phyloP scores from a whole-genome alignment of 768 basidiomycete genomes.

The Suillus subluteus region DNA sequence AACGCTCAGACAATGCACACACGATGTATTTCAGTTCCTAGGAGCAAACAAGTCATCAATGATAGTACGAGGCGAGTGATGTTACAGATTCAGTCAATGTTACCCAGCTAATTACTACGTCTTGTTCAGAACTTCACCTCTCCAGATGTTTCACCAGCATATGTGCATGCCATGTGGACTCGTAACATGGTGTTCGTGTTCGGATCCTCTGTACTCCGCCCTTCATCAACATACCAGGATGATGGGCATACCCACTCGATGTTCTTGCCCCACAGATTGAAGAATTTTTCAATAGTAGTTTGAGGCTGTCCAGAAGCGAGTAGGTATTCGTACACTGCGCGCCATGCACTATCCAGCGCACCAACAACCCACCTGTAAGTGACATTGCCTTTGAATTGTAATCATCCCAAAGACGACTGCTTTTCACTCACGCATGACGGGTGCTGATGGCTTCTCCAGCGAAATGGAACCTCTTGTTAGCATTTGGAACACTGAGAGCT shows the following conservation, averaged over 20 bases:
- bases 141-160: slow-evolving; percentile 3
- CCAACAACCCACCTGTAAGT: slow-evolving; percentile 41
- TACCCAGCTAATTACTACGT: not conserved
- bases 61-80: not conserved
- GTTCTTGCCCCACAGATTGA: slow-evolving; percentile 35
- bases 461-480: slow-evolving; percentile 35
- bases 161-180: slow-evolving; percentile 5
- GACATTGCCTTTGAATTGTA: not conserved
- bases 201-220: not conserved
- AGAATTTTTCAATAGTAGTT: slow-evolving; percentile 21
- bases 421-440: slow-evolving; percentile 33
- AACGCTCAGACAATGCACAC: not conserved
- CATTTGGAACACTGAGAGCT: slow-evolving; percentile 35
- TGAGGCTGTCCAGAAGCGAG: slow-evolving; percentile 16
- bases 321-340: slow-evolving; percentile 34
- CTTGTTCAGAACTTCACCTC: slow-evolving; percentile 1
- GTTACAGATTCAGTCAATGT: not conserved
- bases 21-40: not conserved
- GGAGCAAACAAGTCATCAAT: not conserved
- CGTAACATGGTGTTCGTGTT: not conserved
- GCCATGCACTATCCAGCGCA: slow-evolving; percentile 42
- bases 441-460: slow-evolving; percentile 43
- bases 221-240: not conserved
- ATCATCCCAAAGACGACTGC: not conserved
- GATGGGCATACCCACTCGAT: slow-evolving; percentile 28